phyloP scores from a whole-genome alignment of 2,329 filamentous ascomycete genomes.

The Colletotrichum godetiae region DNA sequence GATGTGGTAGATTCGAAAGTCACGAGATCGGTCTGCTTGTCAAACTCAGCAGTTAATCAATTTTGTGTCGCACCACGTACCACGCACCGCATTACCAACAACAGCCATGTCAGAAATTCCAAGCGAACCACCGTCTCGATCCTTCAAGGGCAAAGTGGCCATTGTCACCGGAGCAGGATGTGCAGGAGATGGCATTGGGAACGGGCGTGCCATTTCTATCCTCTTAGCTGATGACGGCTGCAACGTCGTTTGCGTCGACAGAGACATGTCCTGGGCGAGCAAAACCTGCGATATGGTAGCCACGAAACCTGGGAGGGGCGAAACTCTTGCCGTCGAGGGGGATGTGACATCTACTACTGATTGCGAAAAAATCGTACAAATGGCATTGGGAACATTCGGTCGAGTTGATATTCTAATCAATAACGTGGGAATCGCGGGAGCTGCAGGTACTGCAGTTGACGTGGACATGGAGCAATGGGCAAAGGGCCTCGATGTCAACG shows the following conservation, averaged over 20 bases:
- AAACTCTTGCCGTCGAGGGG: slow-evolving; percentile 55
- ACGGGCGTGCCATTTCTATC: slow-evolving; percentile 68
- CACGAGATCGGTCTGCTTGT: not conserved
- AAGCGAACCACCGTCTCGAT: slow-evolving; percentile 39
- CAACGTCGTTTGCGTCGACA: slow-evolving; percentile 68
- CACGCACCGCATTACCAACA: not conserved
- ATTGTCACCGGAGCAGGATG: slow-evolving; percentile 71
- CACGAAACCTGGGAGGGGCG: slow-evolving; percentile 48
- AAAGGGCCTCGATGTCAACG: slow-evolving; percentile 59
- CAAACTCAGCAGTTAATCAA: not conserved
- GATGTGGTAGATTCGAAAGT: not conserved
- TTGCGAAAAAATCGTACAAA: slow-evolving; percentile 55
- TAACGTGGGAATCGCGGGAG: slow-evolving; percentile 71
- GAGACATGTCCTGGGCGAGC: slow-evolving; percentile 59
- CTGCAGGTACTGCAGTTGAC: slow-evolving; percentile 68
- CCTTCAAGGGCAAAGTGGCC: slow-evolving; percentile 46
- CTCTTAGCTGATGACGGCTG: slow-evolving; percentile 69
- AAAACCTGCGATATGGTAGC: slow-evolving; percentile 65
- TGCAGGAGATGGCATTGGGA: slow-evolving; percentile 67
- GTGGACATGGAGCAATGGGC: slow-evolving; percentile 70
- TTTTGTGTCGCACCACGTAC: not conserved
- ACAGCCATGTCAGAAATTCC: slow-evolving; percentile 4
- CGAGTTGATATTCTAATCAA: slow-evolving; percentile 73
- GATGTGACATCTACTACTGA: slow-evolving; percentile 67
- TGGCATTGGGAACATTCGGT: slow-evolving; percentile 61